Evolutionary conservation across 208 protist species (phyloP), one percentile per base, ranked within the genome.

Genomic region (Trichomonas vaginalis): DNA sequence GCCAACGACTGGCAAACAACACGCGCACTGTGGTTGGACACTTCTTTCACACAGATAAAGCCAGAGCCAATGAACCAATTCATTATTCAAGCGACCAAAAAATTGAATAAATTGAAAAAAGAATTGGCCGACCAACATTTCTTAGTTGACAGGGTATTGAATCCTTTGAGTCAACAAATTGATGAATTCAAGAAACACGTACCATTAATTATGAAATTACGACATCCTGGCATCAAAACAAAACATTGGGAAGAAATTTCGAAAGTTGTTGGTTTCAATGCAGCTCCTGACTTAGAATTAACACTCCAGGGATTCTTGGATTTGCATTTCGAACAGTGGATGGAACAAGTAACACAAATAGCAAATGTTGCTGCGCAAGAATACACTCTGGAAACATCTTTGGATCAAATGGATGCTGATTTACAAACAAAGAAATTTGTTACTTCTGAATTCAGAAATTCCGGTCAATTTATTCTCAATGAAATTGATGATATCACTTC

Each of bases 161-260:
- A 35, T 21, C 86, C 86, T 15, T 47, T 92, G 46, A 51, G 23
- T 32, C 3, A 48, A 39, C 40, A 98, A 96, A 98, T 99, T 39
- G 98, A 99, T 82, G 98, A 98, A 90, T 99, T 99, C 96, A 97
- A 98, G 42, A 98, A 98, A 0, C 95, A 99, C 62, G 97, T 99
- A 49, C 99, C 99, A 35, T 98, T 99, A 37, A 96, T 99, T 49
- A 98, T 98, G 95, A 98, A 97, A 70, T 97, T 99, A 61, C 97
- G 99, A 95, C 98, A 98, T 96, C 95, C 96, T n/a, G 97, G 97
- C 10, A 97, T 98, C 88, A 70, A 96, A 46, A 96, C 97, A 12
- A 48, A 97, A 21, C 97, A 98, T 95, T 98, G 97, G 97, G 95
- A 97, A 27, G 37, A 45, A 62, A 98, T 99, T 47, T 98, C 99